Base-by-base conservation (phyloP, 2,329 filamentous ascomycete genomes). In the Xylariaceae sp. region DNA sequence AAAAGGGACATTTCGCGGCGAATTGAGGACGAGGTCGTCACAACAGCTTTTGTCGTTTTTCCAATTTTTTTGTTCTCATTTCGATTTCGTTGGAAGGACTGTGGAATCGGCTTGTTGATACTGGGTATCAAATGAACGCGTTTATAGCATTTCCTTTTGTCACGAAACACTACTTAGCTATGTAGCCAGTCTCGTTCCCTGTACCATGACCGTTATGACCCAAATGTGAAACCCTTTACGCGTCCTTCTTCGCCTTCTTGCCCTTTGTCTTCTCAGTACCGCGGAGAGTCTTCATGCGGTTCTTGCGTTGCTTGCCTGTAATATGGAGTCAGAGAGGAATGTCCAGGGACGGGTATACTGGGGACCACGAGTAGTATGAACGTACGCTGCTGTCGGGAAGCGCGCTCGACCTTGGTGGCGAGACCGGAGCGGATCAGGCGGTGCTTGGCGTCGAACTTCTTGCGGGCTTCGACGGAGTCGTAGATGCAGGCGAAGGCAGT, bases 391-490 rank as follows among this genome's bases (percentile, higher is more conserved):
- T 99, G 94, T 87, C 94, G 90, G 84, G 87, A 91, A 74, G 94
- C 87, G 84, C 92, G 93, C 89, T 99, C 94, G 79, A 91, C 85
- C 90, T 97, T 97, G 79, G 80, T 85, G 75, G 91, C 93, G 73
- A 90, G 84, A 76, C 93, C 94, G 77, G 96, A 90, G 72, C 94
- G 88, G 79, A 99, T 86, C 73, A 97, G 87, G 80, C 94, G 88
- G 89, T 97, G 97, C 82, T 89, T 88, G 74, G 94, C 94, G 88
- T 99, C 94, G 81, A 97, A 99, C 83, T 97, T 97, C 90, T 97
- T 97, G 88, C 99, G 88, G 74, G 92, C 91, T 86, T 99, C 94
- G 76, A 87, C 83, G 70, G 90, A 96, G 82, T 99, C 94, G 87
- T 99, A 99, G 83, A 99, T 65, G 57, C 63, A 91, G 70, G 92